Evolutionary conservation across 1,284 basidiomycete genomes (phyloP), one percentile per base, ranked within the genome.

Genomic region (Puccinia triticina): DNA sequence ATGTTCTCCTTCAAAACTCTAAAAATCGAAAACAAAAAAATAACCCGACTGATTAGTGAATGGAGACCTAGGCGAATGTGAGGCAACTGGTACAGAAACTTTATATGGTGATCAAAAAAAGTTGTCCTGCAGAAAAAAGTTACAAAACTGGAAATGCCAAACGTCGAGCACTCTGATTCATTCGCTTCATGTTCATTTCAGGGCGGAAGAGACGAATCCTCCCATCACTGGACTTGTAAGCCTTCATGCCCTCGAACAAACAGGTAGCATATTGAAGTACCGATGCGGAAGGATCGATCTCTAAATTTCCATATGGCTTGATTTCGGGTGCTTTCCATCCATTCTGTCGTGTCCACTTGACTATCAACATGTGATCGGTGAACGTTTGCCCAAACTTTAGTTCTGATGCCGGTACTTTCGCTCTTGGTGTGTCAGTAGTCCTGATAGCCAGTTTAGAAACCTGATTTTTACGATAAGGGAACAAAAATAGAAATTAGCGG

Each of bases 181-280:
- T 90, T 32, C 94, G 90, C 43, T 89, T 89, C 96, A 99, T 98
- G 89, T 99, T 99, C 86, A 96, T 96, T 87, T 99, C 95, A 0
- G 97, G 97, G 76, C 97, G 90, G 90, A 99, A 99, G 83, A 99
- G 88, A 18, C 94, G 92, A 18, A 97, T 91, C 75, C 90, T 91
- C 32, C 93, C 95, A 71, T 92, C 89, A 75, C 91, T 88, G 84
- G 93, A 92, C 82, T 92, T 90, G 89, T 98, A 99, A 0, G 96
- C 96, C 84, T 99, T 99, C 90, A 98, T 91, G 34, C 96, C 96
- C 87, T 99, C 96, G 86, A 99, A 99, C 4, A 93, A 88, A 83
- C 90, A 93, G 0, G 91, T 89, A 0, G 95, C 96, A 88, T 99
- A 99, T 88, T 99, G 96, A 84, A 99, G 90, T 48, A 97, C 94